Percentiles rank a stretch among this genome's conserved stretches.
Evolutionary conservation across 2,329 filamentous ascomycete genomes (phyloP).

Genomic region (Hypomyces perniciosus): DNA sequence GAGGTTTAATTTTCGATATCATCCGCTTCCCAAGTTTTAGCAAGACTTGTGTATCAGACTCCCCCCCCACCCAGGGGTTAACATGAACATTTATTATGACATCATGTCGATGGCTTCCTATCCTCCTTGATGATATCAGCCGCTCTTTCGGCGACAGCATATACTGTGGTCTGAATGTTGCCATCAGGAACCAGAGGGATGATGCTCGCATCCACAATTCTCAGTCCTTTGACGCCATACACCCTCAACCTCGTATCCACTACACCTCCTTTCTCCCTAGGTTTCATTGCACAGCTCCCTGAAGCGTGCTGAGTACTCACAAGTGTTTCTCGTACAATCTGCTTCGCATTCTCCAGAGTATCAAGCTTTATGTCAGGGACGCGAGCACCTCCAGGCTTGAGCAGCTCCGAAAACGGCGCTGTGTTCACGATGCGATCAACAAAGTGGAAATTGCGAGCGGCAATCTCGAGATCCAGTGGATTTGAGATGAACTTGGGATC

Average conservation of each 20-base stretch:
- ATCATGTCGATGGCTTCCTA: background rate
- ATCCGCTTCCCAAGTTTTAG: too few relatives aligned
- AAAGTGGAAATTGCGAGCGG: slow-evolving; percentile 39
- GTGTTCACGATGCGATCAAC: slow-evolving; percentile 33
- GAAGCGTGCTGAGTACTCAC: slow-evolving; percentile 41
- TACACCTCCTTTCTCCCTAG: slow-evolving; percentile 38
- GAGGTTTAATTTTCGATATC: too few relatives aligned
- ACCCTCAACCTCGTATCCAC: slow-evolving; percentile 38
- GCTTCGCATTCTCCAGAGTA: slow-evolving; percentile 29
- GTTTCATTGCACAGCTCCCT: slow-evolving; percentile 47
- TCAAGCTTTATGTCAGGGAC: slow-evolving; percentile 18
- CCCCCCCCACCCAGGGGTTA: too few relatives aligned
- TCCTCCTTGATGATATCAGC: slow-evolving; percentile 28
- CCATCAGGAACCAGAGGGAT: slow-evolving; percentile 38
- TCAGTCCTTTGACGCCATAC: slow-evolving; percentile 37
- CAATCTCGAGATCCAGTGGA: slow-evolving; percentile 50
- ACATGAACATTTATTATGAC: too few relatives aligned
- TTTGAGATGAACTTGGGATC: slow-evolving; percentile 29
- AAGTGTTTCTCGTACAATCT: slow-evolving; percentile 28
- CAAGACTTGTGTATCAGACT: too few relatives aligned
- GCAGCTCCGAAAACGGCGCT: slow-evolving; percentile 32
- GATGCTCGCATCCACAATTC: slow-evolving; percentile 41
- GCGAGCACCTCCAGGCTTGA: slow-evolving; percentile 31
- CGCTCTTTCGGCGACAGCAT: slow-evolving; percentile 35
- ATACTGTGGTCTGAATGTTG: slow-evolving; percentile 27